Percentiles rank a stretch among this genome's conserved stretches.
Evolutionary conservation across 73 alveolate genomes (phyloP).

Genomic region (Tetrahymena elliotti): DNA sequence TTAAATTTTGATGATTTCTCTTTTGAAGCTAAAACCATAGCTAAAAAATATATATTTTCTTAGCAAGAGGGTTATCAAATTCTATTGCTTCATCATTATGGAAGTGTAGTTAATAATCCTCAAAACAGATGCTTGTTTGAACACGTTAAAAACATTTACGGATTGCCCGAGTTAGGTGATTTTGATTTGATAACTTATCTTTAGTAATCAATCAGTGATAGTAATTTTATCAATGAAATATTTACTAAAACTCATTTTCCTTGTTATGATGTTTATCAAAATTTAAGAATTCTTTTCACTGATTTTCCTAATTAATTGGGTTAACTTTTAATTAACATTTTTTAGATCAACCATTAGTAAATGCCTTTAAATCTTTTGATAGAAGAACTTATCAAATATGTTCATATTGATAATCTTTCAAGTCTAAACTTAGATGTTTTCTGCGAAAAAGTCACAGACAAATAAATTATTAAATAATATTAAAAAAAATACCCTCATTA

Average conservation of each 20-base stretch:
- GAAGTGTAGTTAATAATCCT: neutral
- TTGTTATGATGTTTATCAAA: neutral
- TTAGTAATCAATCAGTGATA: neutral
- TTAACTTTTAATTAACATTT: neutral
- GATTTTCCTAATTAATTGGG: neutral
- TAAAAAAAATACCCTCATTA: neutral
- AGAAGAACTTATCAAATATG: neutral
- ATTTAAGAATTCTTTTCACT: neutral
- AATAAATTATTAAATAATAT: neutral
- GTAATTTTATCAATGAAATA: neutral
- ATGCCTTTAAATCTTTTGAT: neutral
- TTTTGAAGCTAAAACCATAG: neutral
- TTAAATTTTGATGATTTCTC: neutral
- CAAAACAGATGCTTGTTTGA: neutral
- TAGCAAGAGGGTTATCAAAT: neutral
- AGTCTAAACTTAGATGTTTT: neutral
- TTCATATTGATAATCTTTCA: neutral
- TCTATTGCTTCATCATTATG: neutral
- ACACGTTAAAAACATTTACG: neutral
- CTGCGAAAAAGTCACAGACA: neutral
- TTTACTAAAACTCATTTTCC: neutral
- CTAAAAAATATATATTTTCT: neutral
- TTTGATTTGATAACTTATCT: neutral
- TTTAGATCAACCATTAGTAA: neutral
- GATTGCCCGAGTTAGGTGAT: neutral